A percentile compares a stretch with the other conserved stretches of the same genome.
Conservation (phyloP, 2,329 filamentous ascomycete species). For the Fusarium sulawesiense region DNA sequence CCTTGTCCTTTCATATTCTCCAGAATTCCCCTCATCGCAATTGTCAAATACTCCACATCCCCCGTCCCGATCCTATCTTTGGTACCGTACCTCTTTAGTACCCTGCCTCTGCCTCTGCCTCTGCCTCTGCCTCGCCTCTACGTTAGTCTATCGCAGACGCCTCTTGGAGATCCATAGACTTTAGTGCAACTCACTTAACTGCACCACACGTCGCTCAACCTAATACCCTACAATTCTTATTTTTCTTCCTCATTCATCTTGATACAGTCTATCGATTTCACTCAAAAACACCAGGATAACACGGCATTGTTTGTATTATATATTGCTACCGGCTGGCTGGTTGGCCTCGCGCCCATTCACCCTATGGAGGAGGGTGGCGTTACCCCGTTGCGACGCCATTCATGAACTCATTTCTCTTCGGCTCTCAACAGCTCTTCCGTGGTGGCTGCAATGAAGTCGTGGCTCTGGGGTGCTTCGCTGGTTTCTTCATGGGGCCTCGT, state of each 20-base stretch:
- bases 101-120: not conserved
- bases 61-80: slow-evolving; percentile 24
- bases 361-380: slow-evolving; percentile 44
- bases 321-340: slow-evolving; percentile 20
- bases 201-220: slow-evolving; percentile 2
- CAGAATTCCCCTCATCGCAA: slow-evolving; percentile 26
- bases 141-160: slow-evolving; percentile 29
- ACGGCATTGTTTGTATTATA: slow-evolving; percentile 5
- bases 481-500: slow-evolving; percentile 40
- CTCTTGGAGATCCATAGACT: slow-evolving; percentile 24
- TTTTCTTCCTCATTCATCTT: not conserved
- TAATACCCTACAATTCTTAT: slow-evolving; percentile 3
- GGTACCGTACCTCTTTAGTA: slow-evolving; percentile 25
- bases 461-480: slow-evolving; percentile 34
- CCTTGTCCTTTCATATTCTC: slow-evolving; percentile 34
- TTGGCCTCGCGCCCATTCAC: slow-evolving; percentile 22
- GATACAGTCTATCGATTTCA: not conserved
- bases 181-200: slow-evolving; percentile 5
- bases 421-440: slow-evolving; percentile 1
- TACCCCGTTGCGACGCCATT: slow-evolving; percentile 34
- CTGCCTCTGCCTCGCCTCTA: slow-evolving; percentile 5
- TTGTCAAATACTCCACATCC: slow-evolving; percentile 41
- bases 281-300: not conserved
- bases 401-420: slow-evolving; percentile 23
- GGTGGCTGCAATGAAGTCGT: slow-evolving; percentile 43